A percentile compares a stretch with the other conserved stretches of the same genome.
Conservation (phyloP, 345 rosid species). For the Salix suchowensis region DNA sequence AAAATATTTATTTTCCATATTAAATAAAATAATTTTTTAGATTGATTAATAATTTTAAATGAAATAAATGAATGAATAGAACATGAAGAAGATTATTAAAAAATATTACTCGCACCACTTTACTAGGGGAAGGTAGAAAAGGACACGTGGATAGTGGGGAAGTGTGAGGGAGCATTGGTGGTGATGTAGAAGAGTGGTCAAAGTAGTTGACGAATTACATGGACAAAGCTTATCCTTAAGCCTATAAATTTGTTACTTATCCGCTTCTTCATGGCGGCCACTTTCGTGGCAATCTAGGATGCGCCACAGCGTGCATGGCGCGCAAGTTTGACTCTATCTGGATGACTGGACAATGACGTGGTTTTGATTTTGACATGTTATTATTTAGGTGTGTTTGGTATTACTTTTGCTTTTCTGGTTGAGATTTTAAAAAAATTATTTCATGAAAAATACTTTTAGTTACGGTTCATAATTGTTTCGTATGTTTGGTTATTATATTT, state of each 20-base stretch:
- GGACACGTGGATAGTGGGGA: conserved; percentile 13
- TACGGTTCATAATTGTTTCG: no score
- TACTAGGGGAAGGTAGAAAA: no score
- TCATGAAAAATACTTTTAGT: no score
- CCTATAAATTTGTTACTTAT: conserved; percentile 17
- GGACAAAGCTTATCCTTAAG: conserved; percentile 25
- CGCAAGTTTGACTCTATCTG: neutral
- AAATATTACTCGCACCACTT: no score
- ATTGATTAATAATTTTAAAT: neutral
- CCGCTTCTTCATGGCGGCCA: conserved; percentile 47
- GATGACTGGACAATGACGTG: neutral
- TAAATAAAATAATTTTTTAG: no score
- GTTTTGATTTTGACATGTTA: neutral
- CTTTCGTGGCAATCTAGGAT: conserved; percentile 8
- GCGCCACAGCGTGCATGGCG: conserved; percentile 22
- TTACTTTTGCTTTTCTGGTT: no score
- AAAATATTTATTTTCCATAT: no score
- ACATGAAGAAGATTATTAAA: no score
- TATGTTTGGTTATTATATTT: no score
- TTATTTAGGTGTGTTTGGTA: no score
- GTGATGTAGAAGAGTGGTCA: conserved; percentile 17
- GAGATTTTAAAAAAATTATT: no score
- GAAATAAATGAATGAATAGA: neutral
- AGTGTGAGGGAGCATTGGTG: conserved; percentile 6
- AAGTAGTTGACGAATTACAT: neutral